Conservation (phyloP, 768 basidiomycete species). For the Kwoniella bestiolae region DNA sequence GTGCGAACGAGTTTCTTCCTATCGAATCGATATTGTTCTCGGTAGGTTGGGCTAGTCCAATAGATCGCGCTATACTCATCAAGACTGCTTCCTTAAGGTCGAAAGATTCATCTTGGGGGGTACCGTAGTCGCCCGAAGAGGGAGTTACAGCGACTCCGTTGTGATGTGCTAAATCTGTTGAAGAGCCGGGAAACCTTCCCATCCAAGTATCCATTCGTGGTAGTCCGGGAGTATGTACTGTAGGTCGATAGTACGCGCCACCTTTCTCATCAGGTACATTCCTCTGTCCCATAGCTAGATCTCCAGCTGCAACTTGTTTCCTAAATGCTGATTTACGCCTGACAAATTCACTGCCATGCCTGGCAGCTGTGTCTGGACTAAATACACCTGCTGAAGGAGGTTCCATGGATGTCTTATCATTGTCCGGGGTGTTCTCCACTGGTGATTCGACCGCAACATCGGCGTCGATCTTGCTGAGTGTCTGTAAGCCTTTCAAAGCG, state of each 20-base stretch:
- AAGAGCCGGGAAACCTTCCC: conserved; percentile 36
- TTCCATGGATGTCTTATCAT: conserved; percentile 3
- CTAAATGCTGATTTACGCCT: conserved; percentile 41
- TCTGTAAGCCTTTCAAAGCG: conserved; percentile 9
- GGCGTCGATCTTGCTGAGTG: conserved; percentile 22
- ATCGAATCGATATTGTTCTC: conserved; percentile 28
- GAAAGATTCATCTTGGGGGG: conserved; percentile 60
- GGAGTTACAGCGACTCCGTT: conserved; percentile 25
- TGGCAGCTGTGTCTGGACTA: conserved; percentile 40
- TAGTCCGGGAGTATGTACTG: conserved; percentile 50
- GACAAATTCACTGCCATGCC: conserved; percentile 32
- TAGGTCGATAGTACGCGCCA: conserved; percentile 52
- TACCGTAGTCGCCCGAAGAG: conserved; percentile 11
- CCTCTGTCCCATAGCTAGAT: conserved; percentile 58
- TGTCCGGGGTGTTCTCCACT: neutral
- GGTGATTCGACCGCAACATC: neutral
- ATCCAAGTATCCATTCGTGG: conserved; percentile 55
- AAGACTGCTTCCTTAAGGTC: conserved; percentile 96
- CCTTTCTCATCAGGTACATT: conserved; percentile 34
- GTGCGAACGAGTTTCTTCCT: conserved; percentile 35
- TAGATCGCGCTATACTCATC: conserved; percentile 96
- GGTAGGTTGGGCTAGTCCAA: conserved; percentile 87
- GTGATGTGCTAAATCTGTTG: conserved; percentile 26
- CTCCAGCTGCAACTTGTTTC: conserved; percentile 57
- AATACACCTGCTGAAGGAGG: conserved; percentile 26